Evolutionary conservation across 1,284 basidiomycete species (phyloP).

Genomic region (Takashimella koratensis): DNA sequence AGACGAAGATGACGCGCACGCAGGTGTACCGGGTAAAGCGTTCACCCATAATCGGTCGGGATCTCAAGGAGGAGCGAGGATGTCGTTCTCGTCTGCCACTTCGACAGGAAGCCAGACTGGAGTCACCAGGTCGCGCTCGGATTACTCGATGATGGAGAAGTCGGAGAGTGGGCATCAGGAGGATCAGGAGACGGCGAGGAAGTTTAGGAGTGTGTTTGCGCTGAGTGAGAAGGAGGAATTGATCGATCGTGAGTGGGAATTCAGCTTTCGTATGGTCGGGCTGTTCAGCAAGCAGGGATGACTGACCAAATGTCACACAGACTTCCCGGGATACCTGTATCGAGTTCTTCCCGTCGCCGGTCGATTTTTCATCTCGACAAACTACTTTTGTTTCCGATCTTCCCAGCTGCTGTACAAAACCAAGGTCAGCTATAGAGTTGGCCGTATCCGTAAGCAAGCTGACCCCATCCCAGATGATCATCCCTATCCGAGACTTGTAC

Average conservation of each 20-base stretch:
- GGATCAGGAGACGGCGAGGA: slow-evolving; percentile 30
- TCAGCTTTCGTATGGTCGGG: slow-evolving; percentile 1
- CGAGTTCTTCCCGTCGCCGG: slow-evolving; percentile 81
- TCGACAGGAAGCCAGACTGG: slow-evolving; percentile 16
- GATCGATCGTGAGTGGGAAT: slow-evolving; percentile 66
- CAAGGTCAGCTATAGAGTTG: slow-evolving; percentile 55
- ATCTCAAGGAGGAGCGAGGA: not conserved
- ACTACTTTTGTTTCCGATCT: slow-evolving; percentile 85
- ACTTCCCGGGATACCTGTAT: slow-evolving; percentile 82
- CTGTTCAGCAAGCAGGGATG: too few relatives aligned
- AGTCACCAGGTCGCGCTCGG: slow-evolving; percentile 46
- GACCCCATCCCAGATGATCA: slow-evolving; percentile 69
- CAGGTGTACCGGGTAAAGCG: not conserved
- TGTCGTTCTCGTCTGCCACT: slow-evolving; percentile 6
- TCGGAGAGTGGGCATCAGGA: slow-evolving; percentile 29
- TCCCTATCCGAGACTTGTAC: slow-evolving; percentile 84
- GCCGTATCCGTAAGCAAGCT: not conserved
- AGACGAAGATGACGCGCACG: slow-evolving; percentile 1
- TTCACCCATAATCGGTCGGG: too few relatives aligned
- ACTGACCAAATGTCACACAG: too few relatives aligned
- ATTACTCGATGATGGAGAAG: slow-evolving; percentile 62
- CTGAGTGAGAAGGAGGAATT: slow-evolving; percentile 81
- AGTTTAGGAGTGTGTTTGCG: slow-evolving; percentile 74
- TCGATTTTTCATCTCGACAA: slow-evolving; percentile 78
- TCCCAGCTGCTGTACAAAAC: slow-evolving; percentile 73